Evolutionary conservation across 768 basidiomycete species (phyloP).

Genomic region (Tubosaeta brunneosetosa): DNA sequence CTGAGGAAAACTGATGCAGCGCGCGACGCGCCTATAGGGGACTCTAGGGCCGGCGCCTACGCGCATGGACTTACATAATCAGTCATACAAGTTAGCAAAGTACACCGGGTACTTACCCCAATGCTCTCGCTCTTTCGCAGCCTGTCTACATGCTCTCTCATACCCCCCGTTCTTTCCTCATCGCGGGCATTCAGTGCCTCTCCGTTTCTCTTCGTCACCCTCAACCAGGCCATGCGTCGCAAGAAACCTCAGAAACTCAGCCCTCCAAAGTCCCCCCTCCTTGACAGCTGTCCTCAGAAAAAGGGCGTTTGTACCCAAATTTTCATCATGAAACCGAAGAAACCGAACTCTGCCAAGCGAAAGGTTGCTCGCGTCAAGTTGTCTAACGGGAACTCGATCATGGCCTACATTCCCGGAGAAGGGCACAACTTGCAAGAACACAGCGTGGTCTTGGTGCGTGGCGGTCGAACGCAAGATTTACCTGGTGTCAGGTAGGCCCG

Average conservation of each 20-base stretch:
- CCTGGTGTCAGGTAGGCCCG: constrained; percentile 85
- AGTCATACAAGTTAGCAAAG: not conserved
- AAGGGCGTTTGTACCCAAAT: constrained; percentile 89
- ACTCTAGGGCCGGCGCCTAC: constrained; percentile 29
- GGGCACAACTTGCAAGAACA: constrained; percentile 99
- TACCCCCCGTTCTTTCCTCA: not conserved
- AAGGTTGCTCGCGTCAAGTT: constrained; percentile 95
- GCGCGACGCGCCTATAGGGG: constrained; percentile 20
- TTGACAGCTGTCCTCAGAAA: constrained; percentile 75
- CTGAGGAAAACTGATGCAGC: not conserved
- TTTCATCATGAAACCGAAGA: constrained; percentile 84
- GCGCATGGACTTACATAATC: constrained; percentile 18
- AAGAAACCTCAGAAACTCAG: constrained; percentile 53
- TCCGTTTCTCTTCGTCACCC: constrained; percentile 54
- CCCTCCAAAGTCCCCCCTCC: constrained; percentile 65
- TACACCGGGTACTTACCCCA: not conserved
- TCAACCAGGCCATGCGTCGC: constrained; percentile 84
- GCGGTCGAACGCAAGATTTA: constrained; percentile 95
- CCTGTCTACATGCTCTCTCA: constrained; percentile 17
- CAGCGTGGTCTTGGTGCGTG: constrained; percentile 90
- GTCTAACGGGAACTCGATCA: constrained; percentile 79
- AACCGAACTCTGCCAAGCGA: constrained; percentile 97
- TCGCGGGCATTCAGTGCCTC: constrained; percentile 61
- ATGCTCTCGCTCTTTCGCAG: constrained; percentile 27
- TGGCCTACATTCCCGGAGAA: constrained; percentile 95